phyloP scores from a whole-genome alignment of 2,329 filamentous ascomycete species.

The Hypoxylon sp. region DNA sequence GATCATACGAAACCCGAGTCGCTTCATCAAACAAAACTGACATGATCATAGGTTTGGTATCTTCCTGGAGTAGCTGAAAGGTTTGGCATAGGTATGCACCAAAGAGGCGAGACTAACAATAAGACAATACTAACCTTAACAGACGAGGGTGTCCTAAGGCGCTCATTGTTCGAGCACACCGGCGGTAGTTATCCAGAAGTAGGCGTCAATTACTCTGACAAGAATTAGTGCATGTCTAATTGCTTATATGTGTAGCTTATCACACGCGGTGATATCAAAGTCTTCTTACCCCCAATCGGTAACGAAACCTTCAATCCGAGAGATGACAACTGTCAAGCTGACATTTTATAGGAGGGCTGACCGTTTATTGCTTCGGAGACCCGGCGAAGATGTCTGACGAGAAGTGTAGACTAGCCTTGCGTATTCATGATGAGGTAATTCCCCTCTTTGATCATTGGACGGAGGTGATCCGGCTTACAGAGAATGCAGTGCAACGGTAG shows the following conservation, averaged over 20 bases:
- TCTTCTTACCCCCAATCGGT: slow-evolving; percentile 95
- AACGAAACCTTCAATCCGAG: slow-evolving; percentile 44
- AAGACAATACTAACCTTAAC: slow-evolving; percentile 50
- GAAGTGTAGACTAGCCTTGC: slow-evolving; percentile 82
- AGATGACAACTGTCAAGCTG: slow-evolving; percentile 31
- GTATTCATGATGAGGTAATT: slow-evolving; percentile 78
- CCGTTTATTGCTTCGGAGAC: slow-evolving; percentile 97
- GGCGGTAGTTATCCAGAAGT: slow-evolving; percentile 95
- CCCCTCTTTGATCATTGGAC: slow-evolving; percentile 29
- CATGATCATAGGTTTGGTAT: slow-evolving; percentile 75
- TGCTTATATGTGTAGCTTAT: slow-evolving; percentile 72
- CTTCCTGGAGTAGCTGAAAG: slow-evolving; percentile 89
- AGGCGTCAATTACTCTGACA: slow-evolving; percentile 21
- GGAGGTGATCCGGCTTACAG: slow-evolving; percentile 42
- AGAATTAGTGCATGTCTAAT: slow-evolving; percentile 44
- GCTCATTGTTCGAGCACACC: slow-evolving; percentile 93
- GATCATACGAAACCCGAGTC: slow-evolving; percentile 56
- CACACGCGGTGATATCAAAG: slow-evolving; percentile 92
- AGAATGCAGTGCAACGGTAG: slow-evolving; percentile 84
- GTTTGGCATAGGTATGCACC: slow-evolving; percentile 82
- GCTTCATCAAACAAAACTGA: slow-evolving; percentile 7
- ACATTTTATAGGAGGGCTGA: slow-evolving; percentile 76
- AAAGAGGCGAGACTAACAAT: background rate
- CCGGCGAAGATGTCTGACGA: slow-evolving; percentile 94
- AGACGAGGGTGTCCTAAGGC: slow-evolving; percentile 89